Conservation (phyloP, 2,329 filamentous ascomycete species). For the Phyllosticta paracitricarpa region DNA sequence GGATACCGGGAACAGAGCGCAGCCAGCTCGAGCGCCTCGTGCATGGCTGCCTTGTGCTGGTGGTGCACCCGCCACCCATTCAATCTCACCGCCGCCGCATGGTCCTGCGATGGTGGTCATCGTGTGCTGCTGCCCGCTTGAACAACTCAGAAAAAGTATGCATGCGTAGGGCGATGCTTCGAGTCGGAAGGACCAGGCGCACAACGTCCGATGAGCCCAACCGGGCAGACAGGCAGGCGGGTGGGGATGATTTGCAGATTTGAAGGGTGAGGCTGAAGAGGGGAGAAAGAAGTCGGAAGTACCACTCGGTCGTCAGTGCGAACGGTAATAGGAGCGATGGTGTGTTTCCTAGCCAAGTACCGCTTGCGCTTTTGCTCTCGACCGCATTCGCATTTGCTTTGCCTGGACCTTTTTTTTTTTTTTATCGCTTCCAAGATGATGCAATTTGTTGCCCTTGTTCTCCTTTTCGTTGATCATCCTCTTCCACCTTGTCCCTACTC, state of each 20-base stretch:
- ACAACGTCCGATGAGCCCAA: not conserved
- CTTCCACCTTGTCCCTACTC: too few species aligned
- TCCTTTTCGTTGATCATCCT: not conserved
- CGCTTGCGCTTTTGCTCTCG: not conserved
- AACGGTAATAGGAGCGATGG: not conserved
- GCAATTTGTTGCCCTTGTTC: too few species aligned
- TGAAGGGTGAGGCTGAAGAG: not conserved
- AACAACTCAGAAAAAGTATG: not conserved
- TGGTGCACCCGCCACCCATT: not conserved
- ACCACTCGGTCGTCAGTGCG: not conserved
- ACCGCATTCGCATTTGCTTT: too few species aligned
- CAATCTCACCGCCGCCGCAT: not conserved
- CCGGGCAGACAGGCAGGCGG: too few species aligned
- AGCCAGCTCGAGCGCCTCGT: not conserved
- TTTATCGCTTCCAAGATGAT: too few species aligned
- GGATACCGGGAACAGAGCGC: not conserved
- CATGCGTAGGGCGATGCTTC: not conserved
- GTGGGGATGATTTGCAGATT: not conserved
- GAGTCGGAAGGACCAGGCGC: not conserved
- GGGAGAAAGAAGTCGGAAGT: not conserved
- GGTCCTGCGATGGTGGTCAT: not conserved
- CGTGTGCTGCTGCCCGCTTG: not conserved
- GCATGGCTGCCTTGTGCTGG: not conserved
- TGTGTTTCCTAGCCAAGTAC: not conserved
- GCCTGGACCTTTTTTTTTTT: too few species aligned